Base-by-base conservation (phyloP, 2,329 filamentous ascomycete genomes). In the Cordyceps cicadae region DNA sequence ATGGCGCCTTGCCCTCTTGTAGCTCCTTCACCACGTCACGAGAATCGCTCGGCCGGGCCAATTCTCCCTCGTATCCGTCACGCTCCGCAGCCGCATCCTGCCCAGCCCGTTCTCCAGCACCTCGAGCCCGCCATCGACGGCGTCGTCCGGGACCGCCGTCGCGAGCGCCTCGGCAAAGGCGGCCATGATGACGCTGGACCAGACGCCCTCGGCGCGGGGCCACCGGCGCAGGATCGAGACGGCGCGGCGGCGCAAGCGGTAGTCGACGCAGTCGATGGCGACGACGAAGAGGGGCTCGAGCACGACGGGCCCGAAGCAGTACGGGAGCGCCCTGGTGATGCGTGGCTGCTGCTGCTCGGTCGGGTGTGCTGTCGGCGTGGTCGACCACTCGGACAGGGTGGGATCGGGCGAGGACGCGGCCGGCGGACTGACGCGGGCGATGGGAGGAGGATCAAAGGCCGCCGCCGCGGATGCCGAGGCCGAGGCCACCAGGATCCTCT, bases 121-220 rank as follows among this genome's bases (percentile, higher is more conserved):
- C 9, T 57, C 54, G 7, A 57, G 19, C 9, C 54, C 54, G 8
- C 54, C 45, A 8, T 57, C 54, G 14, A 57, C 19, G 2, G 54
- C 45, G 11, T 41, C 45, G n/a, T n/a, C 2, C 21, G 39, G 19
- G 24, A 24, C 24, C 3, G 32, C 21, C 2, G 17, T 14, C 45
- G 49, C 39, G 5, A 57, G 43, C 1, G 29, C 45, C n/a, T 57
- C 54, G 14, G 54, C 29, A 57, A 57, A 57, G 12, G 45, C 54
- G 12, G 45, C 54, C 54, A 57, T 57, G 32, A 57, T 50, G 21
- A 57, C 54, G 45, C 54, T 57, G 3, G 54, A 57, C 54, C 54
- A 57, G 19, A 57, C 49, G 45, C n/a, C 54, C 24, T 58, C 55
- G 2, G 45, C 45, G 8, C 55, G 55, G 2, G 55, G 46, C 55